Evolutionary conservation across 805 yeast species (phyloP), one percentile per base, ranked within the genome.

Genomic region (Candida peoriensis): DNA sequence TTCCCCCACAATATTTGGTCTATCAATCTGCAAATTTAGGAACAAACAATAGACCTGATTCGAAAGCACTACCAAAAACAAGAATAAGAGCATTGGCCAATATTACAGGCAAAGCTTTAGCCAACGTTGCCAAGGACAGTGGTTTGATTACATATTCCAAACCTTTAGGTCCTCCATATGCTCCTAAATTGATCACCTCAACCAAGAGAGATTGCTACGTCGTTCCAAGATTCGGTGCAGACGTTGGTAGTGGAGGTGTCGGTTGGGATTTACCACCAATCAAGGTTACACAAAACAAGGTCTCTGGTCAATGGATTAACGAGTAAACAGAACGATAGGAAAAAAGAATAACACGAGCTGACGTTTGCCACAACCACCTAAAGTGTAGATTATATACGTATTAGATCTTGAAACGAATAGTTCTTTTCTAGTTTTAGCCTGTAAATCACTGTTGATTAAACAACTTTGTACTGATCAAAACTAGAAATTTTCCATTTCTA

Each of bases 261-360:
- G 96, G 96, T 8, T 90, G 96, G 95, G 96, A 90, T 48, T 60
- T 90, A 33, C 95, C 93, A 7, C 83, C 79, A 3, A 65, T 81
- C 19, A 81, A 86, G 54, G 93, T 88, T 3, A 64, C 65, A 2
- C 96, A 90, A 55, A 68, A 65, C 40, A 84, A 81, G 52, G 57
- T 65, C 6, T 60, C 70, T 23, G 93, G 94, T 0, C 65, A 64
- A 20, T 90, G 97, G 97, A 38, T 51, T 17, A 66, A 62, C 30
- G 60, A 52, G 23, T 58, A 52, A 40, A n/a, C n/a, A n/a, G n/a
- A n/a, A n/a, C n/a, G n/a, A n/a, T n/a, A n/a, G n/a, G n/a, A n/a
- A n/a, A n/a, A n/a, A n/a, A n/a, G n/a, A n/a, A n/a, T n/a, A n/a
- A n/a, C n/a, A n/a, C n/a, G n/a, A n/a, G n/a, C n/a, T n/a, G n/a